Evolutionary conservation across 108 stramenopile species (phyloP).

Genomic region (Ochromonas danica): DNA sequence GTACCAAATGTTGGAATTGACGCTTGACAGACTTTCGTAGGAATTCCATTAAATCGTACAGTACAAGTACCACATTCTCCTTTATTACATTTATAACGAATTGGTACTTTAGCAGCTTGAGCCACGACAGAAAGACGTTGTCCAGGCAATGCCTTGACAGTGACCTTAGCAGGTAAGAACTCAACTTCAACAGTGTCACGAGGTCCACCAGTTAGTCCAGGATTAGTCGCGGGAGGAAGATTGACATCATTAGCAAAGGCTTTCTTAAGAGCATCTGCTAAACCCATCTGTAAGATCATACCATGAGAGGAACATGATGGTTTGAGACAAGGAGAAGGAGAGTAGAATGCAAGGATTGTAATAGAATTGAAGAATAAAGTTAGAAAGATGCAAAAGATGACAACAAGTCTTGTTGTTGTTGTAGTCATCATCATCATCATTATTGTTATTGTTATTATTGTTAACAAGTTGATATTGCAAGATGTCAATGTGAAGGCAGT

Average conservation of each 20-base stretch:
- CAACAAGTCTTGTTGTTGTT: too few species aligned
- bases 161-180: slow-evolving; percentile 8
- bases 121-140: slow-evolving; percentile 25
- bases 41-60: background rate
- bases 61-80: slow-evolving; percentile 84
- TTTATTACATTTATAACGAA: slow-evolving; percentile 84
- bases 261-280: slow-evolving; percentile 20
- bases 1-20: background rate
- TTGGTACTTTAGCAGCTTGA: slow-evolving; percentile 36
- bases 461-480: too few species aligned
- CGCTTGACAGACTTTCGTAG: background rate
- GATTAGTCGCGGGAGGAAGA: slow-evolving; percentile 5
- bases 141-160: slow-evolving; percentile 25
- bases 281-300: too few species aligned
- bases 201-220: slow-evolving; percentile 28
- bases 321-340: too few species aligned
- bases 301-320: too few species aligned
- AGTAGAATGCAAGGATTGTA: too few species aligned
- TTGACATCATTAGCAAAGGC: slow-evolving; percentile 23
- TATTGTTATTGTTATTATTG: too few species aligned
- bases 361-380: too few species aligned
- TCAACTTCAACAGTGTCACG: background rate
- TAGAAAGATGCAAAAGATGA: too few species aligned
- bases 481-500: too few species aligned
- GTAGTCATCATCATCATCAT: too few species aligned